Percentiles rank a stretch among this genome's conserved stretches.
These are phyloP conservation scores for Leccinum ochraceum DNA, from an alignment of 768 basidiomycete species.

Conservation along the genomic window DNA sequence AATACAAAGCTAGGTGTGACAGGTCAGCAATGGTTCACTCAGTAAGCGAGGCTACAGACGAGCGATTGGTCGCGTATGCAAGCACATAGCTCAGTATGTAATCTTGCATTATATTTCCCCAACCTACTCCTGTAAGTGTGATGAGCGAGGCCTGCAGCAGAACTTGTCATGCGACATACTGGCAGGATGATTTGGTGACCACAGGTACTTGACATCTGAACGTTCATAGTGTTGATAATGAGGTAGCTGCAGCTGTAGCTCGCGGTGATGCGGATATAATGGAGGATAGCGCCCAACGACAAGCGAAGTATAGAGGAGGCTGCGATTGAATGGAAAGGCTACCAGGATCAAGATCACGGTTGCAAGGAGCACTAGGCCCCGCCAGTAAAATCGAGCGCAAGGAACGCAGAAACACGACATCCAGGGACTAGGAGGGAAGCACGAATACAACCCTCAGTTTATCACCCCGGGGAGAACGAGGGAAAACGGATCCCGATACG, in stretches of 20 bases:
- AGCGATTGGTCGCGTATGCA: conserved; percentile 34
- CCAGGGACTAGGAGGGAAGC: background rate
- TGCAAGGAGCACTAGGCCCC: conserved; percentile 6
- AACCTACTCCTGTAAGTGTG: conserved; percentile 31
- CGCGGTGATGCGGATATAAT: conserved; percentile 39
- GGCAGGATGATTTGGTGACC: conserved; percentile 45
- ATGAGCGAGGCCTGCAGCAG: conserved; percentile 1
- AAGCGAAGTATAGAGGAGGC: conserved; percentile 17
- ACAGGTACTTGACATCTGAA: conserved; percentile 41
- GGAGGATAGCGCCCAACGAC: conserved; percentile 37
- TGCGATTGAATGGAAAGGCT: conserved; percentile 26
- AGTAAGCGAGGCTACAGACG: conserved; percentile 25
- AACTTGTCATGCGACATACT: background rate
- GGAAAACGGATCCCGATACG: background rate
- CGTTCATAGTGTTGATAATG: conserved; percentile 41
- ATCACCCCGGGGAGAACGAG: background rate
- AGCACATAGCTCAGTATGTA: conserved; percentile 36
- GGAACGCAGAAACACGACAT: conserved; percentile 6
- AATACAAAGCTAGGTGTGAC: conserved; percentile 36
- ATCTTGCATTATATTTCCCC: conserved; percentile 43
- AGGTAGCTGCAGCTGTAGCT: conserved; percentile 39
- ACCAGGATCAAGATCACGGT: conserved; percentile 12
- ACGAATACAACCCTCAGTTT: background rate
- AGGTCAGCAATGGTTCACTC: background rate
- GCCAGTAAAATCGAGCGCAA: conserved; percentile 8